Evolutionary conservation across 345 rosid genomes (phyloP), one percentile per base, ranked within the genome.

Genomic region (Brassica juncea): DNA sequence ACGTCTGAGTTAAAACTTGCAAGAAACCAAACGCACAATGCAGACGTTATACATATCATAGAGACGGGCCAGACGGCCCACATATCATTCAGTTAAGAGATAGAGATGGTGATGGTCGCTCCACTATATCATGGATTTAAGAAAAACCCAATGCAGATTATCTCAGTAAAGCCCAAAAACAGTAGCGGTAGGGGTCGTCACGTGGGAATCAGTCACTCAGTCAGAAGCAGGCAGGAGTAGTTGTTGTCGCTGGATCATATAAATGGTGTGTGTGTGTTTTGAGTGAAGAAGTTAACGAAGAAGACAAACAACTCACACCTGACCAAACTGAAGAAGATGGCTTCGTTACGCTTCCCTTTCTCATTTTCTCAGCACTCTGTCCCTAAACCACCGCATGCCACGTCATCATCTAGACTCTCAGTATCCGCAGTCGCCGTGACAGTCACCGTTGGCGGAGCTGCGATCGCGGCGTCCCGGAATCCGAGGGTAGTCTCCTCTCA

Each of bases 321-420:
- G 31, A 54, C 35, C 8, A 60, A 76, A 52, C 47, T 14, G 16
- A 66, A 23, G 42, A 73, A 67, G 27, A 94, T 92, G 93, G 90
- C 82, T 72, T 92, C 94, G 12, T 82, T 94, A 49, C 89, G 96
- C 68, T 90, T 90, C 78, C 97, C 98, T 4, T 90, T 88, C 91
- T 92, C 77, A 88, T 88, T 90, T 81, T 86, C 91, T 90, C 97
- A 86, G 89, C 91, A 90, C 61, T 30, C 64, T 4, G 47, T 68
- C 68, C 83, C 73, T 15, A 19, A 71, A 76, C 62, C 80, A 19
- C 62, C 83, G 58, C 80, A 27, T 60, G 2, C 6, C 57, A 49
- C 57, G 16, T 47, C 54, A 4, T 72, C 80, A 39, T 68, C 82
- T 55, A 31, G 80, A 68, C 31, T 82, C 79, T 57, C 84, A 83